Evolutionary conservation across 2,329 filamentous ascomycete species (phyloP), one percentile per base, ranked within the genome.

Genomic region (Dactylellina sp.): DNA sequence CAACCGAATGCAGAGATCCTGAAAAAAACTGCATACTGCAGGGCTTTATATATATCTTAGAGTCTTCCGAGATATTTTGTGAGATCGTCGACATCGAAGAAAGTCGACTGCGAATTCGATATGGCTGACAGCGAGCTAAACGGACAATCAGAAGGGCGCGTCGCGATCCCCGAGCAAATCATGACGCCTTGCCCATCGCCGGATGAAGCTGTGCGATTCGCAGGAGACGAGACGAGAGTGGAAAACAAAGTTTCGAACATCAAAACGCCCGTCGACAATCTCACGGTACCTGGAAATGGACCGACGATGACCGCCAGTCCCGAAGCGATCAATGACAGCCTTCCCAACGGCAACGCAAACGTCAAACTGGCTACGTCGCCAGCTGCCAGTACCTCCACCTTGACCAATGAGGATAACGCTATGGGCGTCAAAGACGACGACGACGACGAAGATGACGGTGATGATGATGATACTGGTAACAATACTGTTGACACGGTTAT

Each of bases 131-230:
- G 63, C 68, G 60, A 71, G 55, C 22, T 40, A 32, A 64, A 55
- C 50, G 56, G 49, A 62, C 42, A 57, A 63, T 42, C 37, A 56
- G 65, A 56, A 56, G 57, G 57, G 68, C 68, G 68, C 68, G 68
- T 64, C 40, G 62, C 35, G 37, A 56, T 59, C 37, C 28, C 35
- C 20, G 46, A 60, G 20, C 66, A 72, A 28, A 65, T 64, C 35
- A 60, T 72, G 59, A 65, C 68, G 60, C 68, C 68, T 22, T 64
- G 68, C 52, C 68, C 68, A 64, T 72, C 68, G 68, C 68, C 68
- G 68, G 68, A 72, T 72, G 68, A 72, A 65, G 68, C 68, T 37
- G 56, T 72, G 44, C 47, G 39, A 64, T 72, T 64, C 68, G 60
- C 62, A 55, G 68, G 52, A 59, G 68, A 72, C n/a, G 60, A 65